Conservation (phyloP, 2,329 filamentous ascomycete species). For the Rugonectria rugulosa region DNA sequence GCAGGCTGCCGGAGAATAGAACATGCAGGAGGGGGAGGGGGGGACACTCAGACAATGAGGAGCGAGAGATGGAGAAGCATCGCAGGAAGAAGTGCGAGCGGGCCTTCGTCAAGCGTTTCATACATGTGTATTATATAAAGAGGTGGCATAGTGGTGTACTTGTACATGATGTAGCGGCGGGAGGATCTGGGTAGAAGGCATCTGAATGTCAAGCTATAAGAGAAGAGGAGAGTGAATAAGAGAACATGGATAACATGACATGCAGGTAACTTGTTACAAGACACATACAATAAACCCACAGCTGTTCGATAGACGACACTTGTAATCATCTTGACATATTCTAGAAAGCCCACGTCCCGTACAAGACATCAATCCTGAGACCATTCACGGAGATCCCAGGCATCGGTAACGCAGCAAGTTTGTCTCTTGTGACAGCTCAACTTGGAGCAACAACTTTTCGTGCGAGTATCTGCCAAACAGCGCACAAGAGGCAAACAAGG, state of each 20-base stretch:
- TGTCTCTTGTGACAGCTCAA: neutral
- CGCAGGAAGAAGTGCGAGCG: neutral
- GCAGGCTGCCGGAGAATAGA: neutral
- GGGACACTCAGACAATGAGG: neutral
- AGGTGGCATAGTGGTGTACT: neutral
- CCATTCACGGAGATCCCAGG: neutral
- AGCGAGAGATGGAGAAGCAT: neutral
- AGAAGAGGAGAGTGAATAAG: neutral
- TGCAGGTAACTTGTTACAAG: no score
- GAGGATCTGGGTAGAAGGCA: conserved; percentile 1
- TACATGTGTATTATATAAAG: neutral
- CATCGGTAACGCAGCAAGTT: neutral
- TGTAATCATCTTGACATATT: no score
- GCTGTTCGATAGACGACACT: no score
- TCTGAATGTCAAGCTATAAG: no score
- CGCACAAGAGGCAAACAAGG: neutral
- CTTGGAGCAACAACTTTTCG: neutral
- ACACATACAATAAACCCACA: no score
- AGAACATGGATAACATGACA: no score
- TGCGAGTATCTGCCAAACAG: neutral
- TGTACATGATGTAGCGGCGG: neutral
- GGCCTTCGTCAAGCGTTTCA: no score
- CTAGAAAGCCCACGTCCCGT: neutral
- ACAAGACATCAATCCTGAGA: no score
- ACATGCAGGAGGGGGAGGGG: conserved; percentile 8